Percentiles rank a stretch among this genome's conserved stretches.
phyloP scores from a whole-genome alignment of 2,329 filamentous ascomycete species.

The Trichoderma oligosporum region DNA sequence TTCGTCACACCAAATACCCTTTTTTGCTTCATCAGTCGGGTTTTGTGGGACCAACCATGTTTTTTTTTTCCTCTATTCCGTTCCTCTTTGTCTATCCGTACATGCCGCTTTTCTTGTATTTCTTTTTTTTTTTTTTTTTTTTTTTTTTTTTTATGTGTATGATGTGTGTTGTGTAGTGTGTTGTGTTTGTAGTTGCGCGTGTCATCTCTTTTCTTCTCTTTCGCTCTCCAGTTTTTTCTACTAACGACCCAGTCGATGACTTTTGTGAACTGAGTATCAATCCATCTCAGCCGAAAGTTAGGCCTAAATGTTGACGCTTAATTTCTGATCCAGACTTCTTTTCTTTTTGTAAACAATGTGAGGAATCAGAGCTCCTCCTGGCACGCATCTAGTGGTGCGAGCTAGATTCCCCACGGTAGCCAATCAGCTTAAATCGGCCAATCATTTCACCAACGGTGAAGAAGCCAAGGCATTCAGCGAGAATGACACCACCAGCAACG shows the following conservation, averaged over 20 bases:
- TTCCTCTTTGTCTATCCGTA: conserved; percentile 17
- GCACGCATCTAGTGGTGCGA: conserved; percentile 53
- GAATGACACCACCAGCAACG: conserved; percentile 68
- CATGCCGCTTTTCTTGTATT: conserved; percentile 6
- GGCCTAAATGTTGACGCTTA: neutral
- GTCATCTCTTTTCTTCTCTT: neutral
- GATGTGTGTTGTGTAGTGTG: neutral
- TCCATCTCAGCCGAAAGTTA: neutral
- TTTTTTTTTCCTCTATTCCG: conserved; percentile 16
- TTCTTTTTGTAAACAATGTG: conserved; percentile 7
- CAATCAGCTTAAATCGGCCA: conserved; percentile 89
- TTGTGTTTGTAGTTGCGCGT: neutral
- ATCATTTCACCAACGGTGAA: conserved; percentile 98
- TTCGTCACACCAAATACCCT: neutral
- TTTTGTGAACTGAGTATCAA: neutral
- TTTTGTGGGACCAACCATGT: neutral
- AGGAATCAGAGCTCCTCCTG: neutral
- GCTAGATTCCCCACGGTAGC: conserved; percentile 72
- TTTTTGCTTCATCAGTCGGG: conserved; percentile 1
- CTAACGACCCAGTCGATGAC: neutral
- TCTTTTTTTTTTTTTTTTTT: neutral
- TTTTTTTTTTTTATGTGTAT: conserved; percentile 3
- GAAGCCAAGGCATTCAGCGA: conserved; percentile 88
- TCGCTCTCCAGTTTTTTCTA: neutral
- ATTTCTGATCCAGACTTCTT: conserved; percentile 9